These are phyloP conservation scores for Paraphoma sp. DNA, from an alignment of 2,329 filamentous ascomycete species.

Conservation along the genomic window DNA sequence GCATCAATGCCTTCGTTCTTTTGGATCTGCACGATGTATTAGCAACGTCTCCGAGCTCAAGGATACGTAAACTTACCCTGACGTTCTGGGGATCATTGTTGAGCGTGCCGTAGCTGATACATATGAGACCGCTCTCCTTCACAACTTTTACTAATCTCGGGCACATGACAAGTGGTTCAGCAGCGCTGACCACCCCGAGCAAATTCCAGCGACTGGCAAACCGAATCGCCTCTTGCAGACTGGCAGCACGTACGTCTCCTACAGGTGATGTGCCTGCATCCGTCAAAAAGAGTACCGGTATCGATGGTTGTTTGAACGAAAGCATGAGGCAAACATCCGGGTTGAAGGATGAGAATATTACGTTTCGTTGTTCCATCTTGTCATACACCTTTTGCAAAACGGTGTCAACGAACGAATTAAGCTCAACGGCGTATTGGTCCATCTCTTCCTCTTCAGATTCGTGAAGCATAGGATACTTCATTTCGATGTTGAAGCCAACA, in stretches of 20 bases:
- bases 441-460: slow-evolving; percentile 96
- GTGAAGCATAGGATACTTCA: slow-evolving; percentile 98
- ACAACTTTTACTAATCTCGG: slow-evolving; percentile 90
- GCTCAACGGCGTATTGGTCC: slow-evolving; percentile 93
- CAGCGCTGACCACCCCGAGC: slow-evolving; percentile 87
- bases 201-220: slow-evolving; percentile 96
- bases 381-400: slow-evolving; percentile 91
- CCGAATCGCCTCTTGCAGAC: slow-evolving; percentile 91
- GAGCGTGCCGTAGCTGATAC: slow-evolving; percentile 88
- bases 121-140: slow-evolving; percentile 92
- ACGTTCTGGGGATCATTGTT: slow-evolving; percentile 91
- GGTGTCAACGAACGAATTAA: slow-evolving; percentile 96
- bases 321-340: slow-evolving; percentile 94
- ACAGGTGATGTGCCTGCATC: slow-evolving; percentile 84
- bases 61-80: slow-evolving; percentile 64
- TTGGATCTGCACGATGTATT: slow-evolving; percentile 68
- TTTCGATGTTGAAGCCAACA: slow-evolving; percentile 97
- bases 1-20: slow-evolving; percentile 96
- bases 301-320: slow-evolving; percentile 96
- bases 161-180: slow-evolving; percentile 85
- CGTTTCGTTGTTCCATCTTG: slow-evolving; percentile 78
- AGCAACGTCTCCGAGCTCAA: neutral
- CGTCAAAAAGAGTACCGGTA: slow-evolving; percentile 92
- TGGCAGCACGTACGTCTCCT: slow-evolving; percentile 87
- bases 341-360: slow-evolving; percentile 97